Evolutionary conservation across 148 eudicot genomes (phyloP), one percentile per base, ranked within the genome.

Genomic region (Vaccinium myrtillus): DNA sequence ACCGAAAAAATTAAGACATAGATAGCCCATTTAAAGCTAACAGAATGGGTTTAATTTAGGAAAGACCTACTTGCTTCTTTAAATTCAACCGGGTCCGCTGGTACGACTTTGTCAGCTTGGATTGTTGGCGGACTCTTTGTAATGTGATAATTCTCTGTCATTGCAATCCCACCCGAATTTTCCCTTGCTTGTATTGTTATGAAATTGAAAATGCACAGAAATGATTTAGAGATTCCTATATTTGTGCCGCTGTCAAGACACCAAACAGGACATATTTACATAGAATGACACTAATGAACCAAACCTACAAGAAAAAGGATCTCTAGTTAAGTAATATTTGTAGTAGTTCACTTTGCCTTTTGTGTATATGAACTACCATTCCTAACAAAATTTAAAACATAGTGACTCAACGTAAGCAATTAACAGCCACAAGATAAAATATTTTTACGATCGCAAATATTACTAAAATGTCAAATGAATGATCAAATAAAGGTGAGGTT

Each of bases 31-130:
- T 51, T 21, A 81, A 81, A 74, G 51, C 80, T 49, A 51, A 51
- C 54, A 73, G 46, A 81, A 7, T 21, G 56, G 54, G 83, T 63
- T 53, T 75, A 53, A 71, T 58, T 61, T 82, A 77, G 78, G 70
- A 81, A 61, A 83, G 54, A 86, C 93, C 61, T 92, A 93, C 98
- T 84, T 82, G 78, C 81, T 88, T 87, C 88, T 70, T 70, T 73
- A 56, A 86, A 80, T 89, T 87, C 87, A 79, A 54, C 55, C 69
- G 78, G 80, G 16, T 84, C 92, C 48, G n/a, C 70, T 70, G 91
- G 78, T 74, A 85, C 46, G 80, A 70, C 63, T 73, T 85, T 59
- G 21, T 77, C 82, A 51, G 67, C 51, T 25, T 82, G 88, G 76
- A 77, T 48, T 76, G 76, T 80, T 78, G 81, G 89, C 18, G 75